phyloP scores from a whole-genome alignment of 1,284 basidiomycete species.

The Phaffia rhodozyma region DNA sequence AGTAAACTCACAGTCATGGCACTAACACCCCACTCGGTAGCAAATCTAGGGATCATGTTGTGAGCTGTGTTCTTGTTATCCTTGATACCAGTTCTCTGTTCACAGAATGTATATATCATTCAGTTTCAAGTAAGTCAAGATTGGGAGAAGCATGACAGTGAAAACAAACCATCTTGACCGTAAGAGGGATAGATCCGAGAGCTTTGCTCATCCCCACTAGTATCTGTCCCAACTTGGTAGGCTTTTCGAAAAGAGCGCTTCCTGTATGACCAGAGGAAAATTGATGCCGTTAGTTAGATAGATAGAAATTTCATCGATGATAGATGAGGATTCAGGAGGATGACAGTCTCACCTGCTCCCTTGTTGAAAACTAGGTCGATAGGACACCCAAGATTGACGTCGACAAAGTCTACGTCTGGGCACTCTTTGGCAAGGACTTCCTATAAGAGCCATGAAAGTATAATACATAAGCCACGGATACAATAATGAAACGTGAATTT shows the following conservation, averaged over 20 bases:
- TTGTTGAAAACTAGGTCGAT: constrained; percentile 91
- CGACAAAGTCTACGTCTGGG: constrained; percentile 65
- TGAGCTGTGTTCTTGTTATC: constrained; percentile 76
- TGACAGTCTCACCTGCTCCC: constrained; percentile 51
- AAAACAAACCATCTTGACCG: constrained; percentile 58
- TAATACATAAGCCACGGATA: no score
- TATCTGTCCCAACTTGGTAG: constrained; percentile 71
- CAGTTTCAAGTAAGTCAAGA: neutral
- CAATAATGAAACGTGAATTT: no score
- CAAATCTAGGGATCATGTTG: constrained; percentile 78
- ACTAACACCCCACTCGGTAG: constrained; percentile 61
- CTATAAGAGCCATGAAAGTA: no score
- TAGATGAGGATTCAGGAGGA: neutral
- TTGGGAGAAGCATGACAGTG: neutral
- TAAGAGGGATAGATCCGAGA: constrained; percentile 85
- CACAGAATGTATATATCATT: neutral
- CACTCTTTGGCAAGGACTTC: constrained; percentile 67
- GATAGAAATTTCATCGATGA: neutral
- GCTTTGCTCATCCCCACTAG: constrained; percentile 84
- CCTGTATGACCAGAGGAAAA: constrained; percentile 7
- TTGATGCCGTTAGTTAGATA: neutral
- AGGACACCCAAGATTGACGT: constrained; percentile 68
- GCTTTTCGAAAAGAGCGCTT: constrained; percentile 61
- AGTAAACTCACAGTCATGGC: constrained; percentile 57
- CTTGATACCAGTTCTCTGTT: constrained; percentile 67